Evolutionary conservation across 140 eudicot species (phyloP), one percentile per base, ranked within the genome.

Genomic region (Senecio squalidus): DNA sequence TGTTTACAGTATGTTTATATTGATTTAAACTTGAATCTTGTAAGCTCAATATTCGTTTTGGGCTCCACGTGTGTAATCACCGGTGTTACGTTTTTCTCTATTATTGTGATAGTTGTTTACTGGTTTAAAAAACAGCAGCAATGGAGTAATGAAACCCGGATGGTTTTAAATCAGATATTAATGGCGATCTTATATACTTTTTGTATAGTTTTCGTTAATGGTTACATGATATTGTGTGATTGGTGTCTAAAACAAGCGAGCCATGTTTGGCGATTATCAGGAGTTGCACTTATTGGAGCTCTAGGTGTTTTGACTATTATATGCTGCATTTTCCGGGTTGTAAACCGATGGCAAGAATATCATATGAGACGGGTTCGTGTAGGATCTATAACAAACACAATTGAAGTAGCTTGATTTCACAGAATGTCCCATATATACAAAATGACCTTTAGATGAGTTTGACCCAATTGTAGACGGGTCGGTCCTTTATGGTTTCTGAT

Each of bases 351-450:
- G 31, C 38, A 39, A 59, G 52, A 24, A 16, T 25, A n/a, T 59
- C 53, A 16, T 23, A 40, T 38, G 15, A 59, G 34, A 1, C 65
- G 18, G 8, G 65, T 25, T 39, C 65, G 65, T 59, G 65, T 59
- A 39, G 4, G 2, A 17, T 39, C 62, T 1, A 10, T 20, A 7
- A 6, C 24, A 8, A 24, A 59, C 52, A 15, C 53, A 16, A 40
- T 4, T 7, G 65, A 59, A 40, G 65, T 9, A 40, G 65, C 39
- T 59, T 59, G 65, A 59, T 39, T 26, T 40, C 14, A 55, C 1
- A 9, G 33, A 41, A 20, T 34, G 41, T 34, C 41, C n/a, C n/a
- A n/a, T n/a, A n/a, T n/a, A n/a, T n/a, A n/a, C n/a, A n/a, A n/a
- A n/a, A n/a, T n/a, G n/a, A n/a, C n/a, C n/a, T n/a, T n/a, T n/a